phyloP scores from a whole-genome alignment of 768 basidiomycete species.

The Termitomyces sp. region DNA sequence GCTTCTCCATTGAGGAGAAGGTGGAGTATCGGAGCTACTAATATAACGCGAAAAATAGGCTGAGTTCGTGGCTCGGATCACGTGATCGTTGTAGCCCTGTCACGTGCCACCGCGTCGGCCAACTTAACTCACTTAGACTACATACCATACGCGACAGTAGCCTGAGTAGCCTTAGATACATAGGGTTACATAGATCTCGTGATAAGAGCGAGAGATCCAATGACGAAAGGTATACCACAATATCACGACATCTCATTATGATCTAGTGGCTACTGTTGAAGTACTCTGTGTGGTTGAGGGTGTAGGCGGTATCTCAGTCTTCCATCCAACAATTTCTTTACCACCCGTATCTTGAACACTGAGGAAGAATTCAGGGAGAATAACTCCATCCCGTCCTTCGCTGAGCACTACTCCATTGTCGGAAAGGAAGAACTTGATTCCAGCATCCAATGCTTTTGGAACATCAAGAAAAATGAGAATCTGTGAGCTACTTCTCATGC shows the following conservation, averaged over 20 bases:
- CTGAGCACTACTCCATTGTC: constrained; percentile 89
- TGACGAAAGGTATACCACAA: not conserved
- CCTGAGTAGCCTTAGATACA: too few species aligned
- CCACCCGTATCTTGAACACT: constrained; percentile 4
- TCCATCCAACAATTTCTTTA: constrained; percentile 5
- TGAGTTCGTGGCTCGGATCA: not conserved
- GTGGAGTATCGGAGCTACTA: not conserved
- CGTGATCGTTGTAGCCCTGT: constrained; percentile 3
- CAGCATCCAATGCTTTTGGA: constrained; percentile 62
- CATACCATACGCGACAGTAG: not conserved
- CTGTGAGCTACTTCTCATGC: constrained; percentile 77
- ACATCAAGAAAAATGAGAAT: constrained; percentile 84
- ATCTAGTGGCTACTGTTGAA: not conserved
- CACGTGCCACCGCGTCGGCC: not conserved
- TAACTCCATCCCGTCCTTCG: constrained; percentile 66
- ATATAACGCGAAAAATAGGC: constrained; percentile 2
- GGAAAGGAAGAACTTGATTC: constrained; percentile 75
- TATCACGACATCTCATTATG: not conserved
- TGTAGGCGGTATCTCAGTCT: not conserved
- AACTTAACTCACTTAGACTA: not conserved
- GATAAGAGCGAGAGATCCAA: not conserved
- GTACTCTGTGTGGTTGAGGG: not conserved
- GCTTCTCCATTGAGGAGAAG: constrained; percentile 14
- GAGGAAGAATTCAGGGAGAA: constrained; percentile 63
- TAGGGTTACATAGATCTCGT: not conserved